Evolutionary conservation across 805 yeast species (phyloP).

Genomic region (Lachancea quebecensis): DNA sequence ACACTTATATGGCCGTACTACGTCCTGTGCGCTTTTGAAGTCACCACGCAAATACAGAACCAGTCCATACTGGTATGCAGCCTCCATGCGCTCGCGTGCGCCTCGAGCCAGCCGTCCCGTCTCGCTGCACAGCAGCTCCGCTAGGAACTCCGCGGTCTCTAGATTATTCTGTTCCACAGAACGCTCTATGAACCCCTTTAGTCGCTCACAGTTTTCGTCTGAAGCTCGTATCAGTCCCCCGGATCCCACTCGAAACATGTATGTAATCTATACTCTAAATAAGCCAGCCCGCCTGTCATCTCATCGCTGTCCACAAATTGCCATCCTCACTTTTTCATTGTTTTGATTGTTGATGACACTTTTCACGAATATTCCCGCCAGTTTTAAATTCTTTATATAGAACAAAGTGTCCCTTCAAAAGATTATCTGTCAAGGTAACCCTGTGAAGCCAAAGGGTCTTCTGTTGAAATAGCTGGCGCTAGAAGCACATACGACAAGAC

Average conservation of each 20-base stretch:
- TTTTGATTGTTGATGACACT: not conserved
- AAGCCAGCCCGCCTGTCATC: not conserved
- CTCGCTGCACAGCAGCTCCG: constrained; percentile 74
- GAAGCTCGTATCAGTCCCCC: constrained; percentile 4
- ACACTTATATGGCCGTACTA: constrained; percentile 31
- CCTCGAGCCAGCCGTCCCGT: constrained; percentile 14
- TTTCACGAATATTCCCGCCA: not conserved
- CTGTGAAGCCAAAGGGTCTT: too few species aligned
- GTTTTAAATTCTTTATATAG: not conserved
- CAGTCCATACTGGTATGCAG: constrained; percentile 63
- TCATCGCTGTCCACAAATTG: not conserved
- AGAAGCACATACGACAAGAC: too few species aligned
- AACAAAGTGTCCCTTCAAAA: too few species aligned
- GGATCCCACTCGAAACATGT: constrained; percentile 6
- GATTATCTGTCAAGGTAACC: too few species aligned
- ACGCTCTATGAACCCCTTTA: constrained; percentile 16
- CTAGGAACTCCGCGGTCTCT: constrained; percentile 74
- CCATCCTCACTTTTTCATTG: not conserved
- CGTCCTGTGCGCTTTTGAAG: constrained; percentile 55
- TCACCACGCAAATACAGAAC: constrained; percentile 54
- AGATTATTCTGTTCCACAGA: constrained; percentile 25
- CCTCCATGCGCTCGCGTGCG: constrained; percentile 36
- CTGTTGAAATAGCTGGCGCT: too few species aligned
- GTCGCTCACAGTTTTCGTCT: constrained; percentile 6
- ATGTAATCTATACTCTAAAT: not conserved